Evolutionary conservation across 176 grass and related monocot genomes (phyloP).

Genomic region (Cymbopogon citratus): DNA sequence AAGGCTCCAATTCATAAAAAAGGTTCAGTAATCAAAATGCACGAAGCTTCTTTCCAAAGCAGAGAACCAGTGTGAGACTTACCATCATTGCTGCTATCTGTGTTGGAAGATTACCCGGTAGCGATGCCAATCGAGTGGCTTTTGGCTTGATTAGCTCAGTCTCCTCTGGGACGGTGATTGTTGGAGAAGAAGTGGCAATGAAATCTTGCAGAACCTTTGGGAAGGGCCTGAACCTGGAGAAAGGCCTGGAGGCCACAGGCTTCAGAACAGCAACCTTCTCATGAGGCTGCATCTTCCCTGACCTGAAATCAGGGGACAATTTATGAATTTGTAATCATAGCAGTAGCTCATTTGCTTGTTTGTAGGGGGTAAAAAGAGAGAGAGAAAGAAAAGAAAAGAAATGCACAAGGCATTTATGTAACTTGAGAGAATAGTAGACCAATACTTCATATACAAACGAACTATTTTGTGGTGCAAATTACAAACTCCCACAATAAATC

Average conservation of each 20-base stretch:
- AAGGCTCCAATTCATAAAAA: background rate
- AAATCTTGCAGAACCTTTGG: constrained; percentile 26
- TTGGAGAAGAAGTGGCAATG: background rate
- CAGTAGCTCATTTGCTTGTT: too few relatives aligned
- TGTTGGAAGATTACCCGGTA: background rate
- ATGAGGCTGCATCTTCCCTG: constrained; percentile 35
- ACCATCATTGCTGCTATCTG: constrained; percentile 17
- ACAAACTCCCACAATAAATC: background rate
- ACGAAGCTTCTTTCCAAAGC: background rate
- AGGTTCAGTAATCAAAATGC: background rate
- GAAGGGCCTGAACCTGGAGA: constrained; percentile 7
- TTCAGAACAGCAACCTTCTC: constrained; percentile 40
- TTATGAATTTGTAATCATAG: too few relatives aligned
- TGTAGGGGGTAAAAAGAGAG: too few relatives aligned
- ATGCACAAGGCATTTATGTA: too few relatives aligned
- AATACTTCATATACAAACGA: background rate
- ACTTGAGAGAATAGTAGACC: too few relatives aligned
- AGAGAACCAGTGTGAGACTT: background rate
- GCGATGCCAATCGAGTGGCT: constrained; percentile 24
- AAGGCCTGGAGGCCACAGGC: constrained; percentile 50
- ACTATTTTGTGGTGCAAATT: background rate
- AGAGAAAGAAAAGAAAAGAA: too few relatives aligned
- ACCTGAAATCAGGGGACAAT: background rate
- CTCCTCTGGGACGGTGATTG: background rate
- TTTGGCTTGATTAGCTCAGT: constrained; percentile 35